Base-by-base conservation (phyloP, 495 filamentous ascomycete species). In the Tuber borchii region DNA sequence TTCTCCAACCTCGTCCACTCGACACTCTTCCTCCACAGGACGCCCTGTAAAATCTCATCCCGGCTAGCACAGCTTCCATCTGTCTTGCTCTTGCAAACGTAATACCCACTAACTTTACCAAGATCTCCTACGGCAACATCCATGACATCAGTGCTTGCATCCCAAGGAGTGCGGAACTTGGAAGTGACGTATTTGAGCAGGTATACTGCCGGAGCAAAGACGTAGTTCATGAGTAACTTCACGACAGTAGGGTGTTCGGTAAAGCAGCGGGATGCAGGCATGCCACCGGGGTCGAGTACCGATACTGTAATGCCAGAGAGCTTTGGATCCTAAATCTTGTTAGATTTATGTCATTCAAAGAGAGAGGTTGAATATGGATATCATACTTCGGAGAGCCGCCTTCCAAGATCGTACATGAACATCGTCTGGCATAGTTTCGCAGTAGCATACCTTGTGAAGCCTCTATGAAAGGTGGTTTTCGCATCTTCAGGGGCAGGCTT, bases 261-360 rank as follows among this genome's bases (percentile, higher is more conserved):
- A 61, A 61, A 61, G 51, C 51, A 61, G 12, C 51, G 51, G n/a
- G 51, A 61, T 61, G 51, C 51, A 26, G 51, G 51, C 51, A 61
- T 61, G n/a, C 51, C 51, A 4, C 51, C 51, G n/a, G 51, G 51
- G 12, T 61, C 51, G n/a, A 61, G 51, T 2, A 61, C 51, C n/a
- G 51, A 61, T 31, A 61, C n/a, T 61, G 51, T 61, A 16, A 61
- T 61, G 9, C 51, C 51, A 3, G 51, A 61, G 51, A 61, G 51
- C 10, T 61, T 61, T 61, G 51, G 51, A 61, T 61, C 51, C 51
- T 61, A 31, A 31, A 61, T 16, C 10, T 9, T 5, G 51, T 61
- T 61, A 61, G 51, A 61, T 31, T 61, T 31, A n/a, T 31, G 51
- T 12, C n/a, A 16, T 26, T 26, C 12, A 61, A 19, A 61, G n/a